Evolutionary conservation across 345 rosid genomes (phyloP).

Genomic region (Eucalyptus cloeziana): DNA sequence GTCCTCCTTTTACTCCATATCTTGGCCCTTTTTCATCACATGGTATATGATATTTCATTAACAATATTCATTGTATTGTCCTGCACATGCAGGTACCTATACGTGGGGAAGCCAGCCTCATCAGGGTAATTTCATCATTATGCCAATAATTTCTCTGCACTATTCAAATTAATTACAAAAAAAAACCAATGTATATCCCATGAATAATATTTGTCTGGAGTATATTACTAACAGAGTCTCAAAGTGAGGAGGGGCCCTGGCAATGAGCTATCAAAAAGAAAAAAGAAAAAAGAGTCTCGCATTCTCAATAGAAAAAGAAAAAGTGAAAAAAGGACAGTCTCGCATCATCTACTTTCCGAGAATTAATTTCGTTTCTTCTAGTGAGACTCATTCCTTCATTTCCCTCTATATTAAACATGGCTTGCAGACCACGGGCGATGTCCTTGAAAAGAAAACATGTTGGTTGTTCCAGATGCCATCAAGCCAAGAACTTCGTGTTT

Average conservation of each 20-base stretch:
- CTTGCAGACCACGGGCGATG: accelerated
- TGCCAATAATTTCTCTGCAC: not conserved
- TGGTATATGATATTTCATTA: no score
- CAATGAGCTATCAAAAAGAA: not conserved
- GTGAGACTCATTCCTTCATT: not conserved
- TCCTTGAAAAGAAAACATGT: not conserved
- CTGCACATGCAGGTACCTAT: no score
- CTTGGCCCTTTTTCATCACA: no score
- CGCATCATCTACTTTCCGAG: not conserved
- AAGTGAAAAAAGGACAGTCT: constrained; percentile 7
- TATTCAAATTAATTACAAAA: not conserved
- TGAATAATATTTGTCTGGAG: not conserved
- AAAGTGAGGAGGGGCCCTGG: accelerated
- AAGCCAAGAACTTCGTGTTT: not conserved
- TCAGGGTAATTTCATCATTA: not conserved
- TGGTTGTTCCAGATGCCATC: not conserved
- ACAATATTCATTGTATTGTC: no score
- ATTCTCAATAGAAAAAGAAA: not conserved
- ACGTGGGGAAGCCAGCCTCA: no score
- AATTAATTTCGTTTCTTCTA: not conserved
- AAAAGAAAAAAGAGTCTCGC: not conserved
- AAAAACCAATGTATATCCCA: not conserved
- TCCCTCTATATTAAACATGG: not conserved
- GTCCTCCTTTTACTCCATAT: no score
- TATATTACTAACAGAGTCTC: not conserved